These are phyloP conservation scores for Boletus reticuloceps DNA, from an alignment of 768 basidiomycete species.

Conservation along the genomic window DNA sequence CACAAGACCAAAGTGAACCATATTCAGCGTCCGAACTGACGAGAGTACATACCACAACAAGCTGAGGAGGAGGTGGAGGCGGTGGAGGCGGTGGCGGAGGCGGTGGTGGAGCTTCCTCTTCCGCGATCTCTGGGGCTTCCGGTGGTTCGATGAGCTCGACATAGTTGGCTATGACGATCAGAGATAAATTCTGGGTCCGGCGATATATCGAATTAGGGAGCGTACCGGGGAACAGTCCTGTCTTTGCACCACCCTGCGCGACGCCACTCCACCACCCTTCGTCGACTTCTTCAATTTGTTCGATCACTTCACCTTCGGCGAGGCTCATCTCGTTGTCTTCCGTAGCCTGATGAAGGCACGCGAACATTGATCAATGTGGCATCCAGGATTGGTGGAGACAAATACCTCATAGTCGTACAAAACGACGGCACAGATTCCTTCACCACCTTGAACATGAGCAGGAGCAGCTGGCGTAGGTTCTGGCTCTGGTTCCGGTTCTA, in stretches of 20 bases:
- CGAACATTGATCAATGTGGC: not conserved
- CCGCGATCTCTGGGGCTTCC: slow-evolving; percentile 36
- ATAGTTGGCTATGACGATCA: slow-evolving; percentile 66
- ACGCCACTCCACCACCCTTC: slow-evolving; percentile 93
- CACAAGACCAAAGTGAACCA: not conserved
- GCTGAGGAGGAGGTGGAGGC: slow-evolving; percentile 34
- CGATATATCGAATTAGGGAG: not conserved
- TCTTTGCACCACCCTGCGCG: slow-evolving; percentile 59
- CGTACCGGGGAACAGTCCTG: slow-evolving; percentile 83
- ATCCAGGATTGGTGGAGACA: not conserved
- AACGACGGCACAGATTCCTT: slow-evolving; percentile 70
- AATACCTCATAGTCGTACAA: slow-evolving; percentile 76
- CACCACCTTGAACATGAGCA: slow-evolving; percentile 12
- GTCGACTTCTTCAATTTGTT: slow-evolving; percentile 79
- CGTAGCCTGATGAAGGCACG: slow-evolving; percentile 45
- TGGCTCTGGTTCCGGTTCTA: slow-evolving; percentile 36
- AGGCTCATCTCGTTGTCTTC: slow-evolving; percentile 88
- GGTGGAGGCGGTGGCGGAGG: slow-evolving; percentile 61
- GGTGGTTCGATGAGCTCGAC: slow-evolving; percentile 68
- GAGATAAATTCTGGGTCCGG: not conserved
- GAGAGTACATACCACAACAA: slow-evolving; percentile 37
- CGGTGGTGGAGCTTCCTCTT: slow-evolving; percentile 47
- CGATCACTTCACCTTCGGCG: slow-evolving; percentile 76
- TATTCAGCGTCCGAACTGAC: not conserved
- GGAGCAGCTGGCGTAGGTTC: slow-evolving; percentile 19